A percentile compares a stretch with the other conserved stretches of the same genome.
Conservation (phyloP, 169 alveolate species). For the Cystoisospora suis region DNA sequence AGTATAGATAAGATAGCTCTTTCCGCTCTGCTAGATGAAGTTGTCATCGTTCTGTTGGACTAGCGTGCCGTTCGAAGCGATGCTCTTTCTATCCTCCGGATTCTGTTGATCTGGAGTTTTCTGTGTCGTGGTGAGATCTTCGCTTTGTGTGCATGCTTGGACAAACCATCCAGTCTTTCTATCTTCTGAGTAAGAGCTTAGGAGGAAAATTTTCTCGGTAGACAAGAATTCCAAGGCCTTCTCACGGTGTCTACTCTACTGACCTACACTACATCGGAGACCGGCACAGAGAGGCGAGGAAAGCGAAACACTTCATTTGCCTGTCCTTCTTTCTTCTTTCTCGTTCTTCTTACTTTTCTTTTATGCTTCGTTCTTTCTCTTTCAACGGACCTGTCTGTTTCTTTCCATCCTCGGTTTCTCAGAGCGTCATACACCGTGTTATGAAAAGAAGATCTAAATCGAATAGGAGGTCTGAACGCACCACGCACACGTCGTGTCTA, state of each 20-base stretch:
- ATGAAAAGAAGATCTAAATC: constrained; percentile 90
- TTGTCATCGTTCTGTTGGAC: no score
- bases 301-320: not conserved
- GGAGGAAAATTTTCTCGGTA: not conserved
- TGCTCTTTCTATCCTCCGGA: no score
- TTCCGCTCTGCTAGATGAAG: no score
- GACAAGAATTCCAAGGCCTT: not conserved
- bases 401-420: constrained; percentile 87
- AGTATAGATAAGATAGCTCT: no score
- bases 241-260: not conserved
- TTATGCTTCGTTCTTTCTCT: not conserved
- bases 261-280: not conserved
- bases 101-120: no score
- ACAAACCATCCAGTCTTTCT: no score
- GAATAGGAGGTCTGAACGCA: constrained; percentile 70
- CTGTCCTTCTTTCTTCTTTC: not conserved
- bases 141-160: no score
- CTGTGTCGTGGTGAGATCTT: no score
- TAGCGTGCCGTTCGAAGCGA: no score
- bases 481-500: not conserved
- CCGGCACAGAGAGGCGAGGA: not conserved
- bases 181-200: not conserved
- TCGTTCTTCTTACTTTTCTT: constrained; percentile 40
- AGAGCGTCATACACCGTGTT: constrained; percentile 93
- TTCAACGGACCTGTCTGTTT: constrained; percentile 75